Base-by-base conservation (phyloP, 2,329 filamentous ascomycete genomes). In the Waltergamsia citrina region DNA sequence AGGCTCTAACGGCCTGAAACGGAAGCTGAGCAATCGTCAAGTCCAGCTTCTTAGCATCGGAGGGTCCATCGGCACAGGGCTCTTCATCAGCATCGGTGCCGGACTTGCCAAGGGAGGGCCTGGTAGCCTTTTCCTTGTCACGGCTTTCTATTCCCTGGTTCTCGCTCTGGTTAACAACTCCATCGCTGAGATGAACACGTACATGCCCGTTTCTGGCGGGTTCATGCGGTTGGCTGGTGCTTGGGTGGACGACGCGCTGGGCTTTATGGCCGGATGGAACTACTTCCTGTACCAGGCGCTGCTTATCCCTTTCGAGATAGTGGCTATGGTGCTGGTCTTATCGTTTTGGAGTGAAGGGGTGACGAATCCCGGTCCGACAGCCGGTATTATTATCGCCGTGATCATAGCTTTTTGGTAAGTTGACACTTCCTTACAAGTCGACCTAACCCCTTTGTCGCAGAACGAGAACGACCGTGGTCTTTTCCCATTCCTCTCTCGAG, bases 11-110 rank as follows among this genome's bases (percentile, higher is more conserved):
- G n/a, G n/a, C n/a, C n/a, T n/a, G n/a, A n/a, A n/a, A n/a, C n/a
- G n/a, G n/a, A n/a, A n/a, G n/a, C n/a, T n/a, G n/a, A n/a, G n/a
- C n/a, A n/a, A n/a, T n/a, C n/a, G n/a, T n/a, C n/a, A n/a, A n/a
- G n/a, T 71, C 38, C 67, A 71, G 43, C 54, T 71, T 32, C 67
- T 71, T 39, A 67, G 66, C 37, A 63, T 71, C 40, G 68, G 67
- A 5, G 68, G 68, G 7, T 67, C 66, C 22, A 70, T 72, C 41
- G 65, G 65, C 19, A 69, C 65, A 41, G 44, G 41, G 6, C 31
- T 47, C 7, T 46, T 41, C 15, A 39, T 46, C 11, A 41, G 41
- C 33, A 59, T 58, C 45, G 55, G 54, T 10, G 46, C 44, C 7
- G 44, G 45, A 0, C 45, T 57, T 1, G 49, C 51, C 7, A 53